phyloP scores from a whole-genome alignment of 1,139 yeast genomes.

The Geotrichum cucujoidarum region DNA sequence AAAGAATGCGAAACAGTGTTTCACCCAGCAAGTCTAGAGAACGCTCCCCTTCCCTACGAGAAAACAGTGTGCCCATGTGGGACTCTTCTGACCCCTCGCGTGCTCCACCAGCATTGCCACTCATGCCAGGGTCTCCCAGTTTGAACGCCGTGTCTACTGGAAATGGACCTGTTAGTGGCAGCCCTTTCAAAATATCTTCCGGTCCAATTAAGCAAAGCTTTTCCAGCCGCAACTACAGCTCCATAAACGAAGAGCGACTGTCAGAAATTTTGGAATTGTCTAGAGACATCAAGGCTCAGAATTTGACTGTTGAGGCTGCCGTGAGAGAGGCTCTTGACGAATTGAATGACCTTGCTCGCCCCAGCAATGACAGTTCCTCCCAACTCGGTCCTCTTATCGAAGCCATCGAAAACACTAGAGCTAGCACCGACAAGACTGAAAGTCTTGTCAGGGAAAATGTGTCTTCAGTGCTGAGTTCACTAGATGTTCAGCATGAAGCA shows the following conservation, averaged over 20 bases:
- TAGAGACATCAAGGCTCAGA: slow-evolving; percentile 28
- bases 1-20: slow-evolving; percentile 9
- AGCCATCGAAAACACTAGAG: slow-evolving; percentile 6
- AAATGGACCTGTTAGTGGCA: slow-evolving; percentile 25
- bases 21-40: slow-evolving; percentile 4
- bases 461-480: slow-evolving; percentile 20
- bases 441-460: slow-evolving; percentile 24
- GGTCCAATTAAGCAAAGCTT: slow-evolving; percentile 25
- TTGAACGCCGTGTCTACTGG: slow-evolving; percentile 19
- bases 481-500: slow-evolving; percentile 27
- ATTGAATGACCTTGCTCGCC: slow-evolving; percentile 39
- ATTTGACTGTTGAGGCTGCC: slow-evolving; percentile 35
- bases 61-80: slow-evolving; percentile 26
- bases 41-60: slow-evolving; percentile 3
- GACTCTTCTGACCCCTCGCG: slow-evolving; percentile 39
- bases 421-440: slow-evolving; percentile 21
- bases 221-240: slow-evolving; percentile 28
- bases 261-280: slow-evolving; percentile 33
- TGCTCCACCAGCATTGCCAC: slow-evolving; percentile 40
- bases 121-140: slow-evolving; percentile 34
- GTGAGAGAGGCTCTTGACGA: slow-evolving; percentile 41
- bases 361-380: slow-evolving; percentile 43
- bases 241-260: slow-evolving; percentile 34
- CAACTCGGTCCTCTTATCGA: slow-evolving; percentile 38
- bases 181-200: slow-evolving; percentile 22